Evolutionary conservation across 2,329 filamentous ascomycete species (phyloP).

Genomic region (Pezicula radicicola): DNA sequence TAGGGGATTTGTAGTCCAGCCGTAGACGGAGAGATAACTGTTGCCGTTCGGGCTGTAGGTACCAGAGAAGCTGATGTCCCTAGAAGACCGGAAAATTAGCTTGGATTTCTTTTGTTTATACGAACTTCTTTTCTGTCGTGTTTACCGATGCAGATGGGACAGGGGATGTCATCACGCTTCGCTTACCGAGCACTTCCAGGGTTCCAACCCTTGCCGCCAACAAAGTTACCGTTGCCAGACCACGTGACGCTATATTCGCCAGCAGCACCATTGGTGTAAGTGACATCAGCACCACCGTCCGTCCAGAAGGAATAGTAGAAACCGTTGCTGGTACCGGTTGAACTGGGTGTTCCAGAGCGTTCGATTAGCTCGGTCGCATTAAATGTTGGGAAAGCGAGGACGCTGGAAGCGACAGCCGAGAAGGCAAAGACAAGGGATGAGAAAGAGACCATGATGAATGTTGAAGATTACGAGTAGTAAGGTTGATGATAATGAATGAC

Average conservation of each 20-base stretch:
- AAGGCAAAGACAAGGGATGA: conserved; percentile 11
- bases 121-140: no score
- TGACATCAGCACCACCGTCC: conserved; percentile 44
- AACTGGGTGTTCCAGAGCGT: conserved; percentile 35
- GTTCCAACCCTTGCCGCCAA: conserved; percentile 49
- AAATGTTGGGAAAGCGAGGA: conserved; percentile 7
- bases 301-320: conserved; percentile 62
- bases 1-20: conserved; percentile 40
- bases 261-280: conserved; percentile 50
- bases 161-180: background rate
- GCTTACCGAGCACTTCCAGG: conserved; percentile 29
- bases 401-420: conserved; percentile 3
- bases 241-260: conserved; percentile 49
- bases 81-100: conserved; percentile 11
- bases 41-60: conserved; percentile 39
- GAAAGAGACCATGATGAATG: conserved; percentile 15
- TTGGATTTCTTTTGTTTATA: background rate
- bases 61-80: conserved; percentile 38
- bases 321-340: conserved; percentile 50
- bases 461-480: background rate
- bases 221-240: conserved; percentile 43
- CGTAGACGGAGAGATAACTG: conserved; percentile 53
- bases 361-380: conserved; percentile 4
- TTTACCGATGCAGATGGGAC: no score
- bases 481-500: no score